Conservation (phyloP, 306 rosid species). For the Ziziphus jujuba region DNA sequence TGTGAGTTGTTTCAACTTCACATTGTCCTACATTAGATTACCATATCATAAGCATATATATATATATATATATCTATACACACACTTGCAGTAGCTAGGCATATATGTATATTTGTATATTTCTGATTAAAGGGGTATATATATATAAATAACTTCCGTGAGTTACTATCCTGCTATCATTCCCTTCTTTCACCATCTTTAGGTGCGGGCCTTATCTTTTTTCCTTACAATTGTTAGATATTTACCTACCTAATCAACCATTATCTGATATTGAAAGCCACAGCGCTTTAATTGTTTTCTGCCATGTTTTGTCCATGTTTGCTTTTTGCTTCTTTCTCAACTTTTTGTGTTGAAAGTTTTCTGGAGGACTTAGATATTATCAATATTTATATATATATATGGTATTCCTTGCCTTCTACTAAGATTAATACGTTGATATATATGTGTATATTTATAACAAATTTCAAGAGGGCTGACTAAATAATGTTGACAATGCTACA, state of each 20-base stretch:
- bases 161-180: conserved; percentile 11
- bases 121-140: too few species aligned
- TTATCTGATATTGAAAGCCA: conserved; percentile 4
- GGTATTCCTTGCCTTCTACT: too few species aligned
- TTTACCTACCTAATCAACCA: neutral
- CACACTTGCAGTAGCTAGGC: neutral
- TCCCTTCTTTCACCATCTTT: conserved; percentile 14
- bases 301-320: neutral
- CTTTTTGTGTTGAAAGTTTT: too few species aligned
- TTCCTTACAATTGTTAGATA: neutral
- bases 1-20: conserved; percentile 1
- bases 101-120: neutral
- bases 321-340: too few species aligned
- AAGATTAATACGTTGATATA: too few species aligned
- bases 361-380: too few species aligned
- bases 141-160: conserved; percentile 22
- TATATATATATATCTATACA: neutral
- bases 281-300: neutral
- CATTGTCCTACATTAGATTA: neutral
- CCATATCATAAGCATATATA: neutral
- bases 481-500: too few species aligned
- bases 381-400: too few species aligned
- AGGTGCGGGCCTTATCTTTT: conserved; percentile 18
- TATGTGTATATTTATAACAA: too few species aligned
- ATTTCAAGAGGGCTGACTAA: too few species aligned